Evolutionary conservation across 2,329 filamentous ascomycete genomes (phyloP).

Genomic region (Parafenestella ontariensis): DNA sequence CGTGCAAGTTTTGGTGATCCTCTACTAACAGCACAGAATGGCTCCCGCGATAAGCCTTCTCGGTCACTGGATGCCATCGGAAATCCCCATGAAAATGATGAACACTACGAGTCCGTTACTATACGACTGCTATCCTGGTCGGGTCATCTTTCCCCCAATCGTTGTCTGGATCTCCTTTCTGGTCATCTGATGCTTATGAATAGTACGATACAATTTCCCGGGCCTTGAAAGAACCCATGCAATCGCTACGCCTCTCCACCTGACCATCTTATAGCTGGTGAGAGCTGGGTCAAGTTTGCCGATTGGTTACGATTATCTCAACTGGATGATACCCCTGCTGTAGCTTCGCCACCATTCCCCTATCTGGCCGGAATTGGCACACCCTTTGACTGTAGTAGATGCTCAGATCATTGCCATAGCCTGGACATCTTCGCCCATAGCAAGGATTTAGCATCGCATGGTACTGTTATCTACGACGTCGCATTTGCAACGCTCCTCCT

Average conservation of each 20-base stretch:
- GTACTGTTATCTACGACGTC: not conserved
- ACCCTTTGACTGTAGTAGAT: slow-evolving; percentile 8
- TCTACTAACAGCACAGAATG: not conserved
- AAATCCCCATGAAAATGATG: not conserved
- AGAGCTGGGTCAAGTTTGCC: slow-evolving; percentile 11
- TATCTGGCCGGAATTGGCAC: slow-evolving; percentile 11
- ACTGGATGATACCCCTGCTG: slow-evolving; percentile 27
- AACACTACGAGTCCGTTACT: not conserved
- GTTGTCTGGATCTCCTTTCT: slow-evolving; percentile 9
- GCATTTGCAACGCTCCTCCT: not conserved
- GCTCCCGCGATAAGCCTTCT: not conserved
- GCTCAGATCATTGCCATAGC: slow-evolving; percentile 5
- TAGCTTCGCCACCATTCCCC: slow-evolving; percentile 32
- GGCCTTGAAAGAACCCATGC: slow-evolving; percentile 23
- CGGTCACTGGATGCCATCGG: not conserved
- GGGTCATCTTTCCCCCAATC: slow-evolving; percentile 16
- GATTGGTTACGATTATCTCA: slow-evolving; percentile 32
- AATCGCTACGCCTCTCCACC: slow-evolving; percentile 26
- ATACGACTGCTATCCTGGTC: not conserved
- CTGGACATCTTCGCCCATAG: not conserved
- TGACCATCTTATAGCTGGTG: slow-evolving; percentile 27
- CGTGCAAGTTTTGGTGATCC: not conserved
- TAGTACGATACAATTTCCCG: slow-evolving; percentile 27
- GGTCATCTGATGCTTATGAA: slow-evolving; percentile 42
- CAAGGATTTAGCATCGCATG: slow-evolving; percentile 1